phyloP scores from a whole-genome alignment of 345 rosid genomes.

The Cardamine chenopodiifolia region DNA sequence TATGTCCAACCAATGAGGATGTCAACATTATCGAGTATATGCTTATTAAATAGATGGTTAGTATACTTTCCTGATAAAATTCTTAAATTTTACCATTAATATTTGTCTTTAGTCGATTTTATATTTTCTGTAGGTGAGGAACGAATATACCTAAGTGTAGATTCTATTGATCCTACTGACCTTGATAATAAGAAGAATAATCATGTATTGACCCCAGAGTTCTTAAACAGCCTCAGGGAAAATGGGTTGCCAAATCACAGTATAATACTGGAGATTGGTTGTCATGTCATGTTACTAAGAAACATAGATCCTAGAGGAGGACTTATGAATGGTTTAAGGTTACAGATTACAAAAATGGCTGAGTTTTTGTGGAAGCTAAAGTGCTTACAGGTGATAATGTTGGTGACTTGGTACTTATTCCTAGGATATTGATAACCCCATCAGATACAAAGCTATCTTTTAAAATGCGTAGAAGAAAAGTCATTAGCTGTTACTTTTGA shows the following conservation, averaged over 20 bases:
- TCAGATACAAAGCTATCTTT: neutral
- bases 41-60: too few relatives aligned
- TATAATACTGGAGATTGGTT: neutral
- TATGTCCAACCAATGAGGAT: neutral
- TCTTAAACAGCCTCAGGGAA: too few relatives aligned
- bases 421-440: neutral
- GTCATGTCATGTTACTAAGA: neutral
- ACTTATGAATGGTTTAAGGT: neutral
- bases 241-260: neutral
- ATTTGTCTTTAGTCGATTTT: too few relatives aligned
- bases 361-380: neutral
- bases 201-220: too few relatives aligned
- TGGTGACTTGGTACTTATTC: neutral
- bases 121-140: too few relatives aligned
- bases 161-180: too few relatives aligned
- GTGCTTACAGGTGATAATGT: neutral
- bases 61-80: too few relatives aligned
- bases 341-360: neutral
- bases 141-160: too few relatives aligned
- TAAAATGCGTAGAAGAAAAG: neutral
- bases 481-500: neutral
- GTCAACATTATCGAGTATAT: too few relatives aligned
- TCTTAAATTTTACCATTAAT: too few relatives aligned
- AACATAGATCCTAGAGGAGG: neutral
- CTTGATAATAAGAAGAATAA: too few relatives aligned